phyloP scores from a whole-genome alignment of 495 filamentous ascomycete species.

The Neurospora pannonica region DNA sequence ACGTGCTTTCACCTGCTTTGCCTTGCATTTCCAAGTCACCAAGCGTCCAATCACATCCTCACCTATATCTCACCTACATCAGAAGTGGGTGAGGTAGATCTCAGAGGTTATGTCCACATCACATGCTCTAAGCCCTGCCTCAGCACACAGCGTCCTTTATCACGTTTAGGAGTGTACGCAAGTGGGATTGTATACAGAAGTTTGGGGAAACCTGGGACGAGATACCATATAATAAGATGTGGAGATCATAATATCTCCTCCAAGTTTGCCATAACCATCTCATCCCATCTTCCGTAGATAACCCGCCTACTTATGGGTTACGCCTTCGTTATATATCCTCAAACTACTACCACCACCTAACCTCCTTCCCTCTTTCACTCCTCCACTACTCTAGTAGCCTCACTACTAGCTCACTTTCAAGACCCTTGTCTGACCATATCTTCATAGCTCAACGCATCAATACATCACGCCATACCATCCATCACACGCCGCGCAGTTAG shows the following conservation, averaged over 20 bases:
- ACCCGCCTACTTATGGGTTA: not conserved
- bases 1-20: not conserved
- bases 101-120: not conserved
- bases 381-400: not conserved
- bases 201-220: not conserved
- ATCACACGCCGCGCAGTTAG: slow-evolving; percentile 31
- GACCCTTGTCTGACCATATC: not conserved
- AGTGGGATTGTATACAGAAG: not conserved
- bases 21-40: not conserved
- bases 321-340: not conserved
- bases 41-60: not conserved
- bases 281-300: not conserved
- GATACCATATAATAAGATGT: not conserved
- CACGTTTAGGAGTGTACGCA: not conserved
- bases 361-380: not conserved
- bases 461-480: slow-evolving; percentile 29
- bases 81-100: not conserved
- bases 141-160: not conserved
- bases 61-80: not conserved
- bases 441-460: slow-evolving; percentile 35
- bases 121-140: not conserved
- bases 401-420: not conserved
- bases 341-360: not conserved
- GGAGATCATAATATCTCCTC: not conserved
- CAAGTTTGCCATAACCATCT: not conserved